Evolutionary conservation across 371 early-diverging fungal species (phyloP), one percentile per base, ranked within the genome.

Genomic region (Fennellomyces sp.): DNA sequence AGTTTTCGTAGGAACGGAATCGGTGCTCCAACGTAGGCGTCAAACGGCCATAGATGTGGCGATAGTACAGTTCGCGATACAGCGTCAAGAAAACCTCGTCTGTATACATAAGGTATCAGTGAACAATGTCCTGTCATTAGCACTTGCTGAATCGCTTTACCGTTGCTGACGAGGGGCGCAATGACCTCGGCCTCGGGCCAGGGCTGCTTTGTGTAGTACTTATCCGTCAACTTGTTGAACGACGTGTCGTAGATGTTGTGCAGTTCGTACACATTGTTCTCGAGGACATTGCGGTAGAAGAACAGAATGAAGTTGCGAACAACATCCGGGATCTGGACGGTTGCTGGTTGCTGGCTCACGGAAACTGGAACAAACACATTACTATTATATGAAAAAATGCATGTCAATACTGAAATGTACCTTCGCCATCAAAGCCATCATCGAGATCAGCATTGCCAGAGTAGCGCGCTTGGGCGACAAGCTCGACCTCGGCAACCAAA

Each of bases 41-140:
- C 63, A 95, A 82, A 64, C 91, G 92, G 54, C 94, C 84, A 82
- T 96, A 96, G 53, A 96, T 89, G 73, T 97, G 97, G 52, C 97
- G 91, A 76, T 92, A 97, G 83, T 95, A 96, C 63, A 97, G 81
- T 80, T 97, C 97, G 66, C 93, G 90, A 82, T 97, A 97, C 59
- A 97, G 81, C 51, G 93, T 94, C 81, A 95, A 78, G 70, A 97
- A 95, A 21, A 94, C 84, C 56, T 90, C 89, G 69, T 94, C 94
- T 89, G 73, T 35, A 61, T 15, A 56, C 10, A 31, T 5, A 52
- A 52, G 10, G 10, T 38, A 23, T 33, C 23, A 15, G 25, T 52
- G 28, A 31, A n/a, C n/a, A n/a, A n/a, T n/a, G n/a, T n/a, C n/a
- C n/a, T n/a, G n/a, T n/a, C n/a, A n/a, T n/a, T n/a, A n/a, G n/a